phyloP scores from a whole-genome alignment of 2,329 filamentous ascomycete species.

The Albifimbria verrucaria region DNA sequence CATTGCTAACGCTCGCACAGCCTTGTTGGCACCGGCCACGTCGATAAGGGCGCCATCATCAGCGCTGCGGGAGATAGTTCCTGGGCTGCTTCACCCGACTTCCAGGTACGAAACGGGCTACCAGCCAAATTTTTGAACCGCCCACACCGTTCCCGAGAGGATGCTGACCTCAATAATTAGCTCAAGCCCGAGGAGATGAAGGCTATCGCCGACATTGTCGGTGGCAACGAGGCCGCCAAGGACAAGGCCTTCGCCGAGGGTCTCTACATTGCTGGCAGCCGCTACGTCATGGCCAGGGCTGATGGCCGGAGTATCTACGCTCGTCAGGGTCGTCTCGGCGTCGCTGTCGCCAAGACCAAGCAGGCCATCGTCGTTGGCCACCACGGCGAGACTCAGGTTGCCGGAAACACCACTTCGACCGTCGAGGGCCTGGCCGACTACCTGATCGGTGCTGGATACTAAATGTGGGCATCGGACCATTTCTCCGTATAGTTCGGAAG shows the following conservation, averaged over 20 bases:
- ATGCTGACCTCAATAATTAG: constrained; percentile 18
- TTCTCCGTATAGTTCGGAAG: neutral
- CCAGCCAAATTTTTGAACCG: neutral
- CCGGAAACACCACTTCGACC: constrained; percentile 71
- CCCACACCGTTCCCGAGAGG: neutral
- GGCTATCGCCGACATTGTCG: constrained; percentile 51
- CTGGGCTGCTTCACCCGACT: constrained; percentile 70
- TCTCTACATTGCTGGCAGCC: constrained; percentile 70
- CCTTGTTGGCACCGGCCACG: constrained; percentile 73
- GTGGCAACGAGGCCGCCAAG: constrained; percentile 41
- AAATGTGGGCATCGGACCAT: constrained; percentile 21
- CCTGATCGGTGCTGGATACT: constrained; percentile 76
- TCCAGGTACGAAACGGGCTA: constrained; percentile 58
- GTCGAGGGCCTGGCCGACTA: constrained; percentile 87
- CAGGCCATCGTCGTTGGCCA: constrained; percentile 87
- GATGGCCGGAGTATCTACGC: constrained; percentile 80
- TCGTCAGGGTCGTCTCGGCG: constrained; percentile 70
- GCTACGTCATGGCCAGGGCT: constrained; percentile 73
- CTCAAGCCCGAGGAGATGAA: constrained; percentile 55
- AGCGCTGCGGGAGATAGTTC: constrained; percentile 74
- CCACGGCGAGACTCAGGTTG: constrained; percentile 71
- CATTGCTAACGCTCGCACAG: constrained; percentile 42
- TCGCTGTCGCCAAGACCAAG: constrained; percentile 80
- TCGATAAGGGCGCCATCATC: constrained; percentile 84
- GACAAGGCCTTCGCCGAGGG: constrained; percentile 70